Evolutionary conservation across 208 protist genomes (phyloP).

Genomic region (Angomonas ambiguus): DNA sequence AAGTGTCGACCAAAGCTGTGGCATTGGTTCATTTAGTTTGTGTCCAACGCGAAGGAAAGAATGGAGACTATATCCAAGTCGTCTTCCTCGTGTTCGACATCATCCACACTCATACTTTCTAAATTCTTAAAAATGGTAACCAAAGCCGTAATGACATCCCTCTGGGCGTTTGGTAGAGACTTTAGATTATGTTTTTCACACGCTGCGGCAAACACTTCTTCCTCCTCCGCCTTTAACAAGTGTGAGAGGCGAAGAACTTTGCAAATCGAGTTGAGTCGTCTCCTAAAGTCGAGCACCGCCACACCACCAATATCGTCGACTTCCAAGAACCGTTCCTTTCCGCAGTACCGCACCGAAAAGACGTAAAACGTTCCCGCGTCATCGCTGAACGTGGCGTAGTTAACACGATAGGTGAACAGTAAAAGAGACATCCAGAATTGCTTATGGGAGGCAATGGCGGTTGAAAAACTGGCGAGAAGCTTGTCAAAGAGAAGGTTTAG

Average conservation of each 20-base stretch:
- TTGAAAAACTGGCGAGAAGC: conserved; percentile 69
- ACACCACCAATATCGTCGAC: conserved; percentile 52
- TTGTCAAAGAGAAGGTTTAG: conserved; percentile 62
- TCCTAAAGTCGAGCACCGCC: conserved; percentile 65
- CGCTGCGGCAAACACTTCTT: conserved; percentile 45
- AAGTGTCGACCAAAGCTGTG: too few species aligned
- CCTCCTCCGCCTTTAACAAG: conserved; percentile 43
- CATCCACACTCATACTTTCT: conserved; percentile 54
- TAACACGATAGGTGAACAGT: conserved; percentile 47
- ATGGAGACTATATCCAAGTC: conserved; percentile 69
- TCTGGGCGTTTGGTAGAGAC: conserved; percentile 50
- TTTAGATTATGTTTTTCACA: conserved; percentile 35
- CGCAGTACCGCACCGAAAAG: conserved; percentile 61
- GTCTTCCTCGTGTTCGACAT: conserved; percentile 79
- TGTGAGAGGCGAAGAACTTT: conserved; percentile 54
- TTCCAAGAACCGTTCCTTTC: conserved; percentile 60
- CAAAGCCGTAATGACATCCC: conserved; percentile 62
- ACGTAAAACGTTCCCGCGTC: conserved; percentile 70
- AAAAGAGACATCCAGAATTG: conserved; percentile 73
- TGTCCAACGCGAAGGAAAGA: conserved; percentile 51
- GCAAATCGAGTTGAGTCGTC: conserved; percentile 52
- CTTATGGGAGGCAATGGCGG: conserved; percentile 46
- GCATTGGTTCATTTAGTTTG: too few species aligned
- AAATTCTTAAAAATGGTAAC: conserved; percentile 65
- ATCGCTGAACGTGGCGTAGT: conserved; percentile 69